Base-by-base conservation (phyloP, 495 filamentous ascomycete species). In the Trichoderma erinaceum region DNA sequence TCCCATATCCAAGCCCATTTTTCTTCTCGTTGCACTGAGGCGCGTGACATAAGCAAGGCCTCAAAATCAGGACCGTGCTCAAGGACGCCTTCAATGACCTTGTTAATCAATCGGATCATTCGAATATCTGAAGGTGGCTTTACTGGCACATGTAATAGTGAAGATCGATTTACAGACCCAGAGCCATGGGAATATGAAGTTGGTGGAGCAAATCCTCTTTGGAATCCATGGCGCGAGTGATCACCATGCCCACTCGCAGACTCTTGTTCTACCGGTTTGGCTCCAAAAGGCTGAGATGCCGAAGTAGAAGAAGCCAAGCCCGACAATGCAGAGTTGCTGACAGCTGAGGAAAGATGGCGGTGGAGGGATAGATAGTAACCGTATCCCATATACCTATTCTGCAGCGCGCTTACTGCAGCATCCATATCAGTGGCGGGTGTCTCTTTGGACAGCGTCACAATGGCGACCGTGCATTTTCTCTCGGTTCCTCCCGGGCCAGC, bases 1-100 rank as follows among this genome's bases (percentile, higher is more conserved):
- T 99, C 90, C 89, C 90, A 99, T 4, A 99, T 77, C 90, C 92
- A 99, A 0, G 92, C 90, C 88, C 93, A 99, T 73, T 89, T 93
- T 71, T 94, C 90, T 46, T 97, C 90, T 29, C 78, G 81, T 70
- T 94, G 91, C 2, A 97, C 90, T 46, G 90, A 86, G 0, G 87
- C 87, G 21, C 89, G 82, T 44, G 85, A 89, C 95, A 98, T 97
- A 3, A 99, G 85, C 1, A 96, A 82, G 5, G 93, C 93, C 73
- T 99, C 95, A 67, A 97, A 96, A 75, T 96, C 91, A 0, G 90
- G 89, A 0, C 93, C 93, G 70, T 92, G 85, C 13, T 86, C 86
- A 25, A 97, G 73, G 1, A 98, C 80, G 5, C 80, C 81, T 71
- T 98, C 95, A 43, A 96, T 79, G 0, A 93, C 92, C 73, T 88